Evolutionary conservation across 1,139 yeast genomes (phyloP).

Genomic region (Pichia sp.): DNA sequence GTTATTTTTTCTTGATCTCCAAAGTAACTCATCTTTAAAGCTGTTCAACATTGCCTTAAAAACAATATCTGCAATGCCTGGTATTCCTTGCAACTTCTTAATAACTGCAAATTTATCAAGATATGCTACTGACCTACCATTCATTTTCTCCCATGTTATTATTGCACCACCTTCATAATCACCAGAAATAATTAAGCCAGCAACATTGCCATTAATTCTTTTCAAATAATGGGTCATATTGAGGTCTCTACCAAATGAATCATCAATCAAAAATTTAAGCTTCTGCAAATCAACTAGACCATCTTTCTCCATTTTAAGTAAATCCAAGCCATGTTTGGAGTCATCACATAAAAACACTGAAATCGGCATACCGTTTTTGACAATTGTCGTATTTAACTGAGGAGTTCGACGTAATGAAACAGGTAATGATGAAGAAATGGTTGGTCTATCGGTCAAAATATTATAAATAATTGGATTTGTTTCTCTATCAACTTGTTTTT

Average conservation of each 20-base stretch:
- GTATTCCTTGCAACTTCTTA: slow-evolving; percentile 75
- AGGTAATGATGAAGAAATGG: slow-evolving; percentile 90
- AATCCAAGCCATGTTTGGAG: slow-evolving; percentile 33
- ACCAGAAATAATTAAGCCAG: slow-evolving; percentile 79
- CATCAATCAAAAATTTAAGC: slow-evolving; percentile 59
- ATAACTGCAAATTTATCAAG: slow-evolving; percentile 91
- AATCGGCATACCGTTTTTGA: slow-evolving; percentile 73
- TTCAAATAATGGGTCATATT: slow-evolving; percentile 57
- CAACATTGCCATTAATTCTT: slow-evolving; percentile 59
- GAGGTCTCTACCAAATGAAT: slow-evolving; percentile 70
- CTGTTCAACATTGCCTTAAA: slow-evolving; percentile 69
- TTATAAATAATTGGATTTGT: slow-evolving; percentile 84
- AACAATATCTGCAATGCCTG: slow-evolving; percentile 89
- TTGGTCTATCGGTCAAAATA: slow-evolving; percentile 82
- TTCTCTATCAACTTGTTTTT: slow-evolving; percentile 59
- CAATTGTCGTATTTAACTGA: slow-evolving; percentile 64
- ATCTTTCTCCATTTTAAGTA: slow-evolving; percentile 38
- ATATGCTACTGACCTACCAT: slow-evolving; percentile 45
- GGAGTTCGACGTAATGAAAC: slow-evolving; percentile 62
- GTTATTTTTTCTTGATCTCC: slow-evolving; percentile 82
- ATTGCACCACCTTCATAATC: slow-evolving; percentile 96
- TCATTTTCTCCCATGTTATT: slow-evolving; percentile 49
- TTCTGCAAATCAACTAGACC: slow-evolving; percentile 50
- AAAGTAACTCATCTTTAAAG: slow-evolving; percentile 69
- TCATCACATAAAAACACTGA: slow-evolving; percentile 35